Evolutionary conservation across 1,139 yeast genomes (phyloP).

Genomic region (Yueomyces sp.): DNA sequence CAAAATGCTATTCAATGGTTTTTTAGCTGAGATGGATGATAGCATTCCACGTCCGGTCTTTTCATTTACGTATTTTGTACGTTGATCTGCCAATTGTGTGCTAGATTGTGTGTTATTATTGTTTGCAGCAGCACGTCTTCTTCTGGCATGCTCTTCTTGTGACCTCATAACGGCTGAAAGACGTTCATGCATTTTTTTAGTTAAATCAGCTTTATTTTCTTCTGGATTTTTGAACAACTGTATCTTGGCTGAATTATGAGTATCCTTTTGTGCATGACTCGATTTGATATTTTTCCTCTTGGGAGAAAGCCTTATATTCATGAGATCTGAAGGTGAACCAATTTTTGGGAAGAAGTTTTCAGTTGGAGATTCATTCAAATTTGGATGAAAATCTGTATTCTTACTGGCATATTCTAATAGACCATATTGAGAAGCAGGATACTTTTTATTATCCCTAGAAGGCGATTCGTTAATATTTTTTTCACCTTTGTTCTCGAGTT

Average conservation of each 20-base stretch:
- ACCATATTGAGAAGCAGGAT: too few relatives aligned
- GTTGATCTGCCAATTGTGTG: slow-evolving; percentile 1
- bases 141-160: slow-evolving; percentile 20
- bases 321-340: too few relatives aligned
- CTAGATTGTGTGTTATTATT: not conserved
- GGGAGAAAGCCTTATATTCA: too few relatives aligned
- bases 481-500: too few relatives aligned
- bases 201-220: slow-evolving; percentile 17
- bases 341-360: too few relatives aligned
- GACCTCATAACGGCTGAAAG: slow-evolving; percentile 22
- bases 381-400: too few relatives aligned
- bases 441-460: too few relatives aligned
- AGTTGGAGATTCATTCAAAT: too few relatives aligned
- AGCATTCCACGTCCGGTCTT: slow-evolving; percentile 4
- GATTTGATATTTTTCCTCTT: too few relatives aligned
- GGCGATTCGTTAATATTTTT: too few relatives aligned
- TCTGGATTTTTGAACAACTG: slow-evolving; percentile 17
- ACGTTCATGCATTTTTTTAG: slow-evolving; percentile 19
- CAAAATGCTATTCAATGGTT: slow-evolving; percentile 6
- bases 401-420: too few relatives aligned
- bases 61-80: slow-evolving; percentile 1
- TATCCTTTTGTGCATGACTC: too few relatives aligned
- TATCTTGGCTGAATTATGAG: slow-evolving; percentile 16
- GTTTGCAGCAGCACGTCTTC: slow-evolving; percentile 11
- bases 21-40: not conserved